These are phyloP conservation scores for Calocybe gangraenosa DNA, from an alignment of 768 basidiomycete species.

Conservation along the genomic window DNA sequence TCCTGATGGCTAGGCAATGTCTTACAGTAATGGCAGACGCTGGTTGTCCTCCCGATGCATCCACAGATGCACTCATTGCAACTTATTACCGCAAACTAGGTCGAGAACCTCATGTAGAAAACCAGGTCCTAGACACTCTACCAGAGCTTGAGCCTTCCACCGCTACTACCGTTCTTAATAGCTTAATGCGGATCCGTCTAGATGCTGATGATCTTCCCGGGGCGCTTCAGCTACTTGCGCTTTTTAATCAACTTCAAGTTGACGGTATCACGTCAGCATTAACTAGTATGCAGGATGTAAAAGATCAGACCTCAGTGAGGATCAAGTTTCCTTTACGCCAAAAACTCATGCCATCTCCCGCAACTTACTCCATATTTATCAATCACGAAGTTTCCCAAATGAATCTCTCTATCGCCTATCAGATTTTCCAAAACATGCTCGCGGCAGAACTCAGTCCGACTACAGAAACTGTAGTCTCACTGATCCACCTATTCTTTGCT, in stretches of 20 bases:
- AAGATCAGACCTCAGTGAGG: not conserved
- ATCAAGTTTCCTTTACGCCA: constrained; percentile 10
- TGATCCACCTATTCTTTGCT: constrained; percentile 54
- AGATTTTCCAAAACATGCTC: constrained; percentile 45
- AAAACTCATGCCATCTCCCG: constrained; percentile 41
- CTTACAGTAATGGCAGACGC: constrained; percentile 55
- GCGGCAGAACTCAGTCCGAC: constrained; percentile 40
- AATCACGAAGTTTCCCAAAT: constrained; percentile 43
- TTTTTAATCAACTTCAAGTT: constrained; percentile 33
- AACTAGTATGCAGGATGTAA: constrained; percentile 13
- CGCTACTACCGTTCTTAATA: constrained; percentile 62
- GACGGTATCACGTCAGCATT: constrained; percentile 17
- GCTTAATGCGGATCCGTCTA: constrained; percentile 58
- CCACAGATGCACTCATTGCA: constrained; percentile 58
- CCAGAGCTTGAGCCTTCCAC: constrained; percentile 31
- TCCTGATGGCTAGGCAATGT: constrained; percentile 48
- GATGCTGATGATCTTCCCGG: constrained; percentile 47
- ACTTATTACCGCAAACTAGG: constrained; percentile 59
- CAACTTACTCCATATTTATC: constrained; percentile 63
- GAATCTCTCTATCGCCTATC: constrained; percentile 41
- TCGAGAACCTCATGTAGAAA: constrained; percentile 48
- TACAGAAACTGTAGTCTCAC: constrained; percentile 41
- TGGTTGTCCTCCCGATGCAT: constrained; percentile 48
- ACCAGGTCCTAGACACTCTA: constrained; percentile 45
- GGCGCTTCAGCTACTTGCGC: constrained; percentile 42